Percentiles rank a stretch among this genome's conserved stretches.
Conservation (phyloP, 768 basidiomycete species). For the Suillus lakei region DNA sequence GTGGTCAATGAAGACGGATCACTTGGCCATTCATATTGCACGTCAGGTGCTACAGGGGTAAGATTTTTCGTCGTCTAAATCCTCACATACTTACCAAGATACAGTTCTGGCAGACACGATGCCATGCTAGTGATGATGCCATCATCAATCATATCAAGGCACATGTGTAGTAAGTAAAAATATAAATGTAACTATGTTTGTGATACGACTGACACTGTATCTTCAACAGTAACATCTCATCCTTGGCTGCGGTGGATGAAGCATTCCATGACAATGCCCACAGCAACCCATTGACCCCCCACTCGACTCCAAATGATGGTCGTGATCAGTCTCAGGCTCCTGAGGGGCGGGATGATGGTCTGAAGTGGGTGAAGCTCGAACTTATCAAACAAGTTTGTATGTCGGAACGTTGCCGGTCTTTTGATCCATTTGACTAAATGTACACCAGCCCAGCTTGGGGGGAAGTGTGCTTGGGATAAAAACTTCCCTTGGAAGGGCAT, state of each 20-base stretch:
- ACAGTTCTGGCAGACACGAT: conserved; percentile 11
- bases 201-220: not conserved
- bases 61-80: not conserved
- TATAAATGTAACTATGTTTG: not conserved
- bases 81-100: not conserved
- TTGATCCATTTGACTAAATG: not conserved
- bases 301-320: not conserved
- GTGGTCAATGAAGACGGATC: conserved; percentile 12
- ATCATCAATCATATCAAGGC: conserved; percentile 15
- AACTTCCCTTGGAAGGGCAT: not conserved
- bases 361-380: not conserved
- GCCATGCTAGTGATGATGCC: not conserved
- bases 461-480: not conserved
- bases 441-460: not conserved
- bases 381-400: not conserved
- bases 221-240: not conserved
- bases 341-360: not conserved
- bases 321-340: not conserved
- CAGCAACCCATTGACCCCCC: not conserved
- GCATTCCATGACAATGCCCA: not conserved
- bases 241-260: not conserved
- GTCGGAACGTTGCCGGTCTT: not conserved
- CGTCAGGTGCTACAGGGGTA: conserved; percentile 6
- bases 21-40: conserved; percentile 3
- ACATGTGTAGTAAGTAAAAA: conserved; percentile 15